Base-by-base conservation (phyloP, 257 asterid genomes). In the Ajuga chamaepitys region DNA sequence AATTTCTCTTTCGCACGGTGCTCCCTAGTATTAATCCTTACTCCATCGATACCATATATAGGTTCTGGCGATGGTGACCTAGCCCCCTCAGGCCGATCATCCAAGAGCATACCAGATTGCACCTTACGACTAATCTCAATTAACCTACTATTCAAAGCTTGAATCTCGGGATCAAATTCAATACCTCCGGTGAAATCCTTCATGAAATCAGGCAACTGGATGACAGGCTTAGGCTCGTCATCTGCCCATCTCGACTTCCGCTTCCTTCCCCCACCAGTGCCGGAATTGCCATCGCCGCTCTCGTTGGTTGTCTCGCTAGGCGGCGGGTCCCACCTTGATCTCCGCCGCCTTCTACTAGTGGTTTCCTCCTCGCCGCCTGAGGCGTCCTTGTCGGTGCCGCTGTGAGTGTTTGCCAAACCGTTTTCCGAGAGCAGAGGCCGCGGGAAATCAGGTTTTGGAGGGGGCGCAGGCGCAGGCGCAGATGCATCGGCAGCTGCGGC, bases 11-110 rank as follows among this genome's bases (percentile, higher is more conserved):
- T 81, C 0, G 97, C 96, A 14, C 99, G 94, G 73, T 81, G 89
- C 74, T 93, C 99, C 81, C 97, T 81, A 4, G 99, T 93, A 67
- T 93, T 93, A 63, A 93, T 86, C 72, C 97, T 82, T 6, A 89
- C 84, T 14, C 97, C 99, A 82, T 84, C 66, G 74, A 86, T 93
- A 80, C 89, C 99, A 40, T 93, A 93, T 1, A 93, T 68, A 9
- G 99, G 99, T 67, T 93, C 99, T 1, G 99, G 99, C 9, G 97
- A 93, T 37, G 99, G 99, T 12, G 98, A 93, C 67, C 98, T 77
- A 52, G 91, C 94, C 18, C 96, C 97, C 74, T 93, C 97, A 0
- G 98, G 92, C 8, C 85, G 81, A 38, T 93, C 98, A 57, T 93
- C 98, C 71, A 89, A 76, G 20, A 83, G 86, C 85, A 84, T 67